phyloP scores from a whole-genome alignment of 2,329 filamentous ascomycete genomes.

The Dactylellina sp. region DNA sequence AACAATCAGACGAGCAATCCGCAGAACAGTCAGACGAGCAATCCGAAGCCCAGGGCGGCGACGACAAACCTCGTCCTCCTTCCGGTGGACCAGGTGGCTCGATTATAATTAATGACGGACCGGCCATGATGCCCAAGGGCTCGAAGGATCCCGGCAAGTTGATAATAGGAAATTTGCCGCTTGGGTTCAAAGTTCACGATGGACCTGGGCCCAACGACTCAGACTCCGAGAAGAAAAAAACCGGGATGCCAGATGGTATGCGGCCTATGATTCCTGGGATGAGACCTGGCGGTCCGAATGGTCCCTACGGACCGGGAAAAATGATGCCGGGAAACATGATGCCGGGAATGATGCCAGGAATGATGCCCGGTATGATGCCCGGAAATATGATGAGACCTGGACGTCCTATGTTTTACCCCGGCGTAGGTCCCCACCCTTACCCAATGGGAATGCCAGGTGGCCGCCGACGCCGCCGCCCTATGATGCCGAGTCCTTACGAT shows the following conservation, averaged over 20 bases:
- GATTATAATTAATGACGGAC: not conserved
- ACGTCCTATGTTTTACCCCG: too few relatives aligned
- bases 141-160: not conserved
- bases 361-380: not conserved
- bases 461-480: not conserved
- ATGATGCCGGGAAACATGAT: not conserved
- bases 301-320: not conserved
- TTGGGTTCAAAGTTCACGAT: not conserved
- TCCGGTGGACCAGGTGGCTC: too few relatives aligned
- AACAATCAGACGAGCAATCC: too few relatives aligned
- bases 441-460: not conserved
- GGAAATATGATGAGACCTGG: too few relatives aligned
- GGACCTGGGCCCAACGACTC: not conserved
- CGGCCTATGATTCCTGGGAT: not conserved
- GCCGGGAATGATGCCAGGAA: too few relatives aligned
- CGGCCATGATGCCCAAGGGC: not conserved
- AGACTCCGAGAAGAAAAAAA: not conserved
- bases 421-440: not conserved
- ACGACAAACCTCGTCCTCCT: too few relatives aligned
- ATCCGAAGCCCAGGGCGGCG: too few relatives aligned
- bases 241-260: not conserved
- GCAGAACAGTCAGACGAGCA: too few relatives aligned
- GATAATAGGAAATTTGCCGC: not conserved
- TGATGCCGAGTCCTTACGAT: not conserved
- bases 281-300: not conserved